Conservation (phyloP, 2,329 filamentous ascomycete genomes). For the Calonectria naviculata region DNA sequence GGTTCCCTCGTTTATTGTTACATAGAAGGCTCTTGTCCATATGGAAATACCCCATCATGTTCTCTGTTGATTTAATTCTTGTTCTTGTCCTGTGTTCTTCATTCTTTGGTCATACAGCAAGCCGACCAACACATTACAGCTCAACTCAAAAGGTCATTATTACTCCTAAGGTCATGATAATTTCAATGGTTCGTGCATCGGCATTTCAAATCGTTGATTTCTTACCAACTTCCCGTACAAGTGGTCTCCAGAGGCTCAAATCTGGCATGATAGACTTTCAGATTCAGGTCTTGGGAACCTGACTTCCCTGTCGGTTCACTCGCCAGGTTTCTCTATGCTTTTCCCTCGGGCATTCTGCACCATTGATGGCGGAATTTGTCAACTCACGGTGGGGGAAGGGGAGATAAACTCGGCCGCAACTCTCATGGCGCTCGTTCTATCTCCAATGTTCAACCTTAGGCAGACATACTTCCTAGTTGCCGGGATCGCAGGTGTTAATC, state of each 20-base stretch:
- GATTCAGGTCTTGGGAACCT: constrained; percentile 63
- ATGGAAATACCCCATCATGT: constrained; percentile 20
- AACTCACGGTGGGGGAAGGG: constrained; percentile 74
- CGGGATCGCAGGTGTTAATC: constrained; percentile 81
- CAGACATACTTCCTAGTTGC: constrained; percentile 77
- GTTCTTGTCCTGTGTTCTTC: neutral
- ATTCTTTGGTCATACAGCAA: neutral
- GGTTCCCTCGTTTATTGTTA: neutral
- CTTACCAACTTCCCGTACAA: constrained; percentile 42
- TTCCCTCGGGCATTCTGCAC: constrained; percentile 76
- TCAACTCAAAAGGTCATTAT: constrained; percentile 39
- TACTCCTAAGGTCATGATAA: constrained; percentile 70
- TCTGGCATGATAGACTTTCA: constrained; percentile 68
- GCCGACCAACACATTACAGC: neutral
- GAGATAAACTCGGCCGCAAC: constrained; percentile 82
- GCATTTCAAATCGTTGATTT: neutral
- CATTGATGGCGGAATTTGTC: constrained; percentile 70
- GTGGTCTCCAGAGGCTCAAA: constrained; percentile 71
- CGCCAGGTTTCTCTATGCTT: constrained; percentile 73
- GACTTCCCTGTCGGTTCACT: constrained; percentile 64
- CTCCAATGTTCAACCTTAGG: constrained; percentile 70
- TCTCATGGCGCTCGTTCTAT: constrained; percentile 72
- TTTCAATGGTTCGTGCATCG: constrained; percentile 65
- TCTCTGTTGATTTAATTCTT: constrained; percentile 13
- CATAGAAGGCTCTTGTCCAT: neutral